Base-by-base conservation (phyloP, 2,329 filamentous ascomycete species). In the Helotiales sp. region DNA sequence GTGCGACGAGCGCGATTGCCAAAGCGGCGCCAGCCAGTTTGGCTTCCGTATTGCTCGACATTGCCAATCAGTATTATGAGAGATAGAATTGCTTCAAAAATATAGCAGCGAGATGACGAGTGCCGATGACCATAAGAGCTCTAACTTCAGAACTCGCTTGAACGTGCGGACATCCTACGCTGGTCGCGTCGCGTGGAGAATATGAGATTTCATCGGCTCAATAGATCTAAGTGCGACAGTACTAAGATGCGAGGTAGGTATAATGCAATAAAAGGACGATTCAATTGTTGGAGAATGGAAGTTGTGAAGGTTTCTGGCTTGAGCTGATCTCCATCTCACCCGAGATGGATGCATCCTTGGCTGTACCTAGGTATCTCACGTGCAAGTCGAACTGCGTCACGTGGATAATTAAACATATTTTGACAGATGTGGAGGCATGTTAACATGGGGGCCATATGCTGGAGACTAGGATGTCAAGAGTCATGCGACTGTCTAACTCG, bases 1-100 rank as follows among this genome's bases (percentile, higher is more conserved):
- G 70, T 3, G 77, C 75, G 20, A 77, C 72, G 26, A 78, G 69
- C 6, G 77, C 69, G 20, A 78, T 73, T 37, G 70, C 70, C 8
- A 78, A 70, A 10, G 77, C 77, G 5, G 62, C 62, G 22, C 52
- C 62, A 3, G 62, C 62, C 3, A 64, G 8, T 11, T 24, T 64
- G 11, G 62, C 58, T 49, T 49, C 30, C 20, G 34, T 20, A 13
- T 24, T 63, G 24, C 24, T 28, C 6, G 40, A 59, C 62, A 64
- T 59, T 37, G 43, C 30, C 7, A 40, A 30, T 52, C 13, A 43
- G n/a, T n/a, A n/a, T n/a, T n/a, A n/a, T n/a, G n/a, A 45, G 2
- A 20, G 40, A 2, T 45, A 7, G 4, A 20, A 20, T 20, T 45
- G 17, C 11, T 34, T 45, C 17, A 45, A 7, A 1, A 3, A 7